Evolutionary conservation across 345 rosid genomes (phyloP).

Genomic region (Pelargonium nanum): DNA sequence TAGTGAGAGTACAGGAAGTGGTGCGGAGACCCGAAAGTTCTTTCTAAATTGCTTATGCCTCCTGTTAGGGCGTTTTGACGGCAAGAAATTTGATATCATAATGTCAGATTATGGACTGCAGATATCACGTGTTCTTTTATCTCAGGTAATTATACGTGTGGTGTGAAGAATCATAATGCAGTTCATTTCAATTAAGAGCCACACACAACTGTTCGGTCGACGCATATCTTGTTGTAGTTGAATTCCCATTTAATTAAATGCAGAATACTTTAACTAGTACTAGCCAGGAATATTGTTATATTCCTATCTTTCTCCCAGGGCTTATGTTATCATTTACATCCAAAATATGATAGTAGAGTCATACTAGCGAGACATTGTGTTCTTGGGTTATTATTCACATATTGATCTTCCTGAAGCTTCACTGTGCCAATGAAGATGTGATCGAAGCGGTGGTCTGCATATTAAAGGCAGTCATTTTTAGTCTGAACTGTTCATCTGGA

Average conservation of each 20-base stretch:
- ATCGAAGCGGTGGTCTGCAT: constrained; percentile 50
- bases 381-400: constrained; percentile 8
- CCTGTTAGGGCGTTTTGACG: constrained; percentile 68
- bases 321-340: not conserved
- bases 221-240: not conserved
- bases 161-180: not conserved
- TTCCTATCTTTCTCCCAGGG: not conserved
- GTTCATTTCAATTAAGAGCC: not conserved
- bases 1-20: constrained; percentile 31
- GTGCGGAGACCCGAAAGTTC: constrained; percentile 63
- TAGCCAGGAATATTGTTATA: too few species aligned
- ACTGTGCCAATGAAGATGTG: constrained; percentile 56
- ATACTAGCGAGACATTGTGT: not conserved
- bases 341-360: not conserved
- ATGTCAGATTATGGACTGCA: constrained; percentile 53
- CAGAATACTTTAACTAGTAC: too few species aligned
- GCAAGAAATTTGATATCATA: constrained; percentile 47
- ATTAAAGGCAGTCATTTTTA: constrained; percentile 51
- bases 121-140: constrained; percentile 51
- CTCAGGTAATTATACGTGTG: constrained; percentile 41
- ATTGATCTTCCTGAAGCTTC: constrained; percentile 46
- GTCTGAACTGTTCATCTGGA: constrained; percentile 36
- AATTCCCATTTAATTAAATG: too few species aligned
- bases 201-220: too few species aligned
- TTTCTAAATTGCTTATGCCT: constrained; percentile 84